These are phyloP conservation scores for Lachnellula suecica DNA, from an alignment of 2,329 filamentous ascomycete species.

Conservation along the genomic window DNA sequence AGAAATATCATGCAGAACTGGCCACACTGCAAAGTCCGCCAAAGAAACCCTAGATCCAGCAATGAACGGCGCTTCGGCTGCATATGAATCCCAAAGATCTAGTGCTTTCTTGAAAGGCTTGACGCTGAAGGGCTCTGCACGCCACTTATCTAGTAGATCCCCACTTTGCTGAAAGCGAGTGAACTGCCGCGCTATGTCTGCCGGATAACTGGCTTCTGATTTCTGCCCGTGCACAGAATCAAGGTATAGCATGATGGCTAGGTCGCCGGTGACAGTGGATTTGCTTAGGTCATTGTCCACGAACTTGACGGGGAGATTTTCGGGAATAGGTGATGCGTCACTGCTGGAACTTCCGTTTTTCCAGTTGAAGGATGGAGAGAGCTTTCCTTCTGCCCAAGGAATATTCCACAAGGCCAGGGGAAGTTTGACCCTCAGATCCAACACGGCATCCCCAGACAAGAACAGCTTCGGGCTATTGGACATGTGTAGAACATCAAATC, in stretches of 20 bases:
- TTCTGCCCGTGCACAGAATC: slow-evolving; percentile 48
- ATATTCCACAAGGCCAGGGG: slow-evolving; percentile 50
- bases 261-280: slow-evolving; percentile 48
- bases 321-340: slow-evolving; percentile 12
- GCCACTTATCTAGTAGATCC: slow-evolving; percentile 25
- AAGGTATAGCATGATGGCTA: slow-evolving; percentile 59
- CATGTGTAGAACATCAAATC: slow-evolving; percentile 81
- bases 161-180: slow-evolving; percentile 25
- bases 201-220: slow-evolving; percentile 3
- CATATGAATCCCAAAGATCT: slow-evolving; percentile 22
- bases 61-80: slow-evolving; percentile 38
- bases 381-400: slow-evolving; percentile 31
- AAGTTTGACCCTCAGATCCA: slow-evolving; percentile 49
- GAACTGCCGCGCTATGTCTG: slow-evolving; percentile 27
- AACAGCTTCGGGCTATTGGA: slow-evolving; percentile 41
- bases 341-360: slow-evolving; percentile 25
- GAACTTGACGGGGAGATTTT: slow-evolving; percentile 44
- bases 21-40: slow-evolving; percentile 58
- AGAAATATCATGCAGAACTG: slow-evolving; percentile 49
- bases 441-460: slow-evolving; percentile 44
- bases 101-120: slow-evolving; percentile 30
- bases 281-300: slow-evolving; percentile 52
- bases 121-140: slow-evolving; percentile 17
- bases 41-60: slow-evolving; percentile 42
- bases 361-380: slow-evolving; percentile 29